phyloP scores from a whole-genome alignment of 768 basidiomycete genomes.

The Boletus rubropictus region DNA sequence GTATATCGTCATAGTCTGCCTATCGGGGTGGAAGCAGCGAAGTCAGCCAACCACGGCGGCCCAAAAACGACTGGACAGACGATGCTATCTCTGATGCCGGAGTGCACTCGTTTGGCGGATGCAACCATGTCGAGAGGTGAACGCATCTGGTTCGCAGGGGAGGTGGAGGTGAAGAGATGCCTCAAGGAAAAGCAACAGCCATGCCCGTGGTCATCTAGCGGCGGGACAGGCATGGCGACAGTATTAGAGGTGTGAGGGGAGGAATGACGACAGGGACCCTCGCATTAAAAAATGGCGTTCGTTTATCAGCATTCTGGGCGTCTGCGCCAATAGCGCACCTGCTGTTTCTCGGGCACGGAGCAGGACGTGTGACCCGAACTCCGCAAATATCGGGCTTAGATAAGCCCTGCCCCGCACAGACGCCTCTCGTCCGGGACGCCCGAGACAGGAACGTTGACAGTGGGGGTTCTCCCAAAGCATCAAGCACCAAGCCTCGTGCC shows the following conservation, averaged over 20 bases:
- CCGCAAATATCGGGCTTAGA: conserved; percentile 26
- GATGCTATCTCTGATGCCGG: not conserved
- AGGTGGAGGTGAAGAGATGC: conserved; percentile 14
- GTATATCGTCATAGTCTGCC: conserved; percentile 15
- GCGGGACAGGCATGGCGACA: conserved; percentile 19
- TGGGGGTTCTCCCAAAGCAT: too few relatives aligned
- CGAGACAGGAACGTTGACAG: too few relatives aligned
- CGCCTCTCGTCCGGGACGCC: too few relatives aligned
- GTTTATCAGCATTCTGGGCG: conserved; percentile 30
- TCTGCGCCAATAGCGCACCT: conserved; percentile 10
- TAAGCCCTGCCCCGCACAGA: conserved; percentile 9
- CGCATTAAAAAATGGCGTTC: conserved; percentile 24
- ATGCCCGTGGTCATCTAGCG: conserved; percentile 22
- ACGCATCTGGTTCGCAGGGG: not conserved
- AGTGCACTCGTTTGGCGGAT: conserved; percentile 4
- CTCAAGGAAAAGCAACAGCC: conserved; percentile 19
- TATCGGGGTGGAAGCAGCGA: not conserved
- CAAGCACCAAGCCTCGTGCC: too few relatives aligned
- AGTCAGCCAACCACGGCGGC: not conserved
- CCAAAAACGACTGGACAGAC: conserved; percentile 6
- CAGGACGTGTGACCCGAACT: conserved; percentile 24
- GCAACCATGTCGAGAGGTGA: not conserved
- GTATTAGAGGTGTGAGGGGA: conserved; percentile 4
- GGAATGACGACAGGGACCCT: not conserved
- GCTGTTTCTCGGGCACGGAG: conserved; percentile 14